These are phyloP conservation scores for Apophysomyces variabilis DNA, from an alignment of 371 early-diverging fungal species.

Conservation along the genomic window DNA sequence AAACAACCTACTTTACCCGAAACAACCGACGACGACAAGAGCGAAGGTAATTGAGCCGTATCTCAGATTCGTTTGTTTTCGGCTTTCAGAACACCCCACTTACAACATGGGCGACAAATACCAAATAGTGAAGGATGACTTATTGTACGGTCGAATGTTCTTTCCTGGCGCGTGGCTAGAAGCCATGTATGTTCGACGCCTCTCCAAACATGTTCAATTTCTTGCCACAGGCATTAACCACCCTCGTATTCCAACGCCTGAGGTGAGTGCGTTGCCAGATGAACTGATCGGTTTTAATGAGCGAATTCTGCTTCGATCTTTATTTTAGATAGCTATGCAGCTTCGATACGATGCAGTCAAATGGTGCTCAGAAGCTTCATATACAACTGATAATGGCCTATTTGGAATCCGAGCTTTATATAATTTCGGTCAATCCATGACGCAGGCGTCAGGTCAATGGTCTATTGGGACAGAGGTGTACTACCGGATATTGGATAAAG, in stretches of 20 bases:
- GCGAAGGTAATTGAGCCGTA: conserved; percentile 11
- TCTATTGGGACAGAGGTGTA: conserved; percentile 83
- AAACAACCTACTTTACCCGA: neutral
- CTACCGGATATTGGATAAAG: conserved; percentile 82
- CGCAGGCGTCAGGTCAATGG: conserved; percentile 61
- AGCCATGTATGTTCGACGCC: conserved; percentile 68
- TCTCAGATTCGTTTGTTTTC: neutral
- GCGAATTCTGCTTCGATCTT: conserved; percentile 6
- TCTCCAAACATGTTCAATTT: conserved; percentile 66
- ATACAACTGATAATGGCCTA: conserved; percentile 76
- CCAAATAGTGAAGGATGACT: conserved; percentile 48
- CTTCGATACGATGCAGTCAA: conserved; percentile 72
- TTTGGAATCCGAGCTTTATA: conserved; percentile 80
- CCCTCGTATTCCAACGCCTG: conserved; percentile 53
- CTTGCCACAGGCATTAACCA: conserved; percentile 75
- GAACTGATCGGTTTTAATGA: neutral
- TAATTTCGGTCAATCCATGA: conserved; percentile 61
- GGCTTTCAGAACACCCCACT: neutral
- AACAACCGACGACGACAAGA: neutral
- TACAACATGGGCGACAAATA: neutral
- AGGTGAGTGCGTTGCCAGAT: conserved; percentile 42
- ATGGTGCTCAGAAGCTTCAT: conserved; percentile 81
- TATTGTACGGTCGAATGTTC: conserved; percentile 76
- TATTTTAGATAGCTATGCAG: conserved; percentile 67
- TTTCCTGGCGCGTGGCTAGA: conserved; percentile 81